Evolutionary conservation across 345 rosid species (phyloP).

Genomic region (Moricandia moricandioides): DNA sequence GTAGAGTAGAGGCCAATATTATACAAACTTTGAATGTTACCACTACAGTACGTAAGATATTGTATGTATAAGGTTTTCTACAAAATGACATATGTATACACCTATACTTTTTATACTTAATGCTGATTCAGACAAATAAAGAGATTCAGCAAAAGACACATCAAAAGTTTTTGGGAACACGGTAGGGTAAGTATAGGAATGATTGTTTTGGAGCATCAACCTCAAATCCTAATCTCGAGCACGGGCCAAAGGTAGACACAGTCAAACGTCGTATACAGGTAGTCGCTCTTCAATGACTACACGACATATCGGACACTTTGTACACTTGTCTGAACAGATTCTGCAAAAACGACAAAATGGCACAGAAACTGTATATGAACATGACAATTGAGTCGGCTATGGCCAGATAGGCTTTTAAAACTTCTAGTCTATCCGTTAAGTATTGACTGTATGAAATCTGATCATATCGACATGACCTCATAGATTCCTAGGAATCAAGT

Average conservation of each 20-base stretch:
- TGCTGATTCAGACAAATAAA: slow-evolving; percentile 35
- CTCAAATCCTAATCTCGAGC: slow-evolving; percentile 25
- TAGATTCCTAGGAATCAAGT: not conserved
- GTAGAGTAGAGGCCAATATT: too few species aligned
- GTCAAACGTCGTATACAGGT: slow-evolving; percentile 85
- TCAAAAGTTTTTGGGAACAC: slow-evolving; percentile 12
- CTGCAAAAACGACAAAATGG: slow-evolving; percentile 43
- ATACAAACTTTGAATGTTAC: slow-evolving; percentile 25
- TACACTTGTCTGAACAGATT: slow-evolving; percentile 80
- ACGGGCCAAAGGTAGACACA: slow-evolving; percentile 25
- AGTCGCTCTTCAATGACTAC: slow-evolving; percentile 64
- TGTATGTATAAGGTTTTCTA: slow-evolving; percentile 6
- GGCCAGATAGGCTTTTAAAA: not conserved
- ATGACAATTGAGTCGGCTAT: not conserved
- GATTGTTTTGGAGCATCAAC: slow-evolving; percentile 25
- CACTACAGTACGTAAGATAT: slow-evolving; percentile 5
- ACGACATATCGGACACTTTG: slow-evolving; percentile 88
- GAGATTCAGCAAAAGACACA: slow-evolving; percentile 35
- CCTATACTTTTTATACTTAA: slow-evolving; percentile 24
- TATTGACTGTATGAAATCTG: not conserved
- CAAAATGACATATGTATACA: not conserved
- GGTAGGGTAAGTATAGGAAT: slow-evolving; percentile 12
- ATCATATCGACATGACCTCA: not conserved
- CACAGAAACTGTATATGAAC: not conserved
- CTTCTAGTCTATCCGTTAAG: not conserved